Conservation (phyloP, 208 protist species). For the Wallacemonas rigidus region DNA sequence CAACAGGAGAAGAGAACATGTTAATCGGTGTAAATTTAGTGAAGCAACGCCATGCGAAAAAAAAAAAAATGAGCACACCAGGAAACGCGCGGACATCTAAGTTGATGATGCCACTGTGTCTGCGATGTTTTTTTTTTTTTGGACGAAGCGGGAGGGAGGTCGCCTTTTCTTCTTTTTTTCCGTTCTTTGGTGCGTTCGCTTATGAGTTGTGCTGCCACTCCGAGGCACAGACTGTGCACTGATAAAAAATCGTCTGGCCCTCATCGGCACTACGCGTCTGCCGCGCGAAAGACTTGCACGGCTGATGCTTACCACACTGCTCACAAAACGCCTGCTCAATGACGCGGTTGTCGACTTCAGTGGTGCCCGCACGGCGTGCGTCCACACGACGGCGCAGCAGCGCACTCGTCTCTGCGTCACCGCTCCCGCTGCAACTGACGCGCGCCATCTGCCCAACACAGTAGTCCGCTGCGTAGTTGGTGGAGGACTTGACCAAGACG, state of each 20-base stretch:
- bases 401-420: neutral
- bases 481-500: slow-evolving; percentile 1
- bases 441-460: slow-evolving; percentile 3
- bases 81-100: too few relatives aligned
- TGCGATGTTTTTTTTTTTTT: neutral
- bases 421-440: neutral
- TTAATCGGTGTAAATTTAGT: too few relatives aligned
- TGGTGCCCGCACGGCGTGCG: slow-evolving; percentile 33
- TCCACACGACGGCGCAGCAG: neutral
- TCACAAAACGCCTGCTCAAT: slow-evolving; percentile 89
- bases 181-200: slow-evolving; percentile 12
- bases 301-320: slow-evolving; percentile 62
- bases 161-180: neutral
- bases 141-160: too few relatives aligned
- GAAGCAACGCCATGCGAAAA: too few relatives aligned
- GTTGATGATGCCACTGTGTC: too few relatives aligned
- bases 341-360: slow-evolving; percentile 78
- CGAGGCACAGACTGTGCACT: slow-evolving; percentile 83
- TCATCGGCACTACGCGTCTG: slow-evolving; percentile 93
- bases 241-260: slow-evolving; percentile 92
- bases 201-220: slow-evolving; percentile 94
- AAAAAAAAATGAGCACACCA: too few relatives aligned
- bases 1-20: too few relatives aligned
- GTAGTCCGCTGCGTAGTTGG: slow-evolving; percentile 11
- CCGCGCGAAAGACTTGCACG: slow-evolving; percentile 81